Evolutionary conservation across 2,329 filamentous ascomycete genomes (phyloP).

Genomic region (Aspergillus spinulosporus): DNA sequence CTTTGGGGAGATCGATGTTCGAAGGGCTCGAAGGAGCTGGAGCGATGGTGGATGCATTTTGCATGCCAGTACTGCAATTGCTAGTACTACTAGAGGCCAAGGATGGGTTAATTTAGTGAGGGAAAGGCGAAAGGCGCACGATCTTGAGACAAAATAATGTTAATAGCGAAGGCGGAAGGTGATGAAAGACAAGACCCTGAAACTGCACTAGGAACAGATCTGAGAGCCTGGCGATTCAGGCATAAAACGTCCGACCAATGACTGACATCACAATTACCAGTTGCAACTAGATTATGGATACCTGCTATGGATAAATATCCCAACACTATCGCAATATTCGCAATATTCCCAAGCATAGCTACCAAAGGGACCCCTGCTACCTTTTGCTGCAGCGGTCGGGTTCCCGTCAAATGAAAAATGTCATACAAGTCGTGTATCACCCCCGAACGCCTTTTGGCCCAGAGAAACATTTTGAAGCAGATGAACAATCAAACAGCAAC

Average conservation of each 20-base stretch:
- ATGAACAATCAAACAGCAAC: constrained; percentile 15
- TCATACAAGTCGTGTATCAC: constrained; percentile 33
- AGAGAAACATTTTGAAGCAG: constrained; percentile 18
- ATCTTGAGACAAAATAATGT: not conserved
- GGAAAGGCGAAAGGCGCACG: not conserved
- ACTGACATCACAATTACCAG: not conserved
- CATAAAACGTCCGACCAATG: not conserved
- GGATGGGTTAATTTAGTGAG: no score
- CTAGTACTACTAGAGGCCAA: no score
- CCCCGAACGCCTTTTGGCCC: constrained; percentile 30
- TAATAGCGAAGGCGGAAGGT: not conserved
- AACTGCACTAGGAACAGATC: no score
- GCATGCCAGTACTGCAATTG: not conserved
- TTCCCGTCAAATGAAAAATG: constrained; percentile 25
- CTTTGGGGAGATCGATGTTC: constrained; percentile 31
- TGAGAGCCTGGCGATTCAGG: not conserved
- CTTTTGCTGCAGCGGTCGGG: constrained; percentile 12
- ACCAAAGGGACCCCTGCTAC: constrained; percentile 15
- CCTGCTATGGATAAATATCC: constrained; percentile 17
- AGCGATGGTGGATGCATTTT: constrained; percentile 43
- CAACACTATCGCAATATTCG: not conserved
- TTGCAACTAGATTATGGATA: constrained; percentile 4
- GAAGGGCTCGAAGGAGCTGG: constrained; percentile 45
- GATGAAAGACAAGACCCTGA: not conserved
- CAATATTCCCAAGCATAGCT: constrained; percentile 17